These are phyloP conservation scores for Hemerocallis citrina DNA, from an alignment of 106 monocot genomes.

Conservation along the genomic window DNA sequence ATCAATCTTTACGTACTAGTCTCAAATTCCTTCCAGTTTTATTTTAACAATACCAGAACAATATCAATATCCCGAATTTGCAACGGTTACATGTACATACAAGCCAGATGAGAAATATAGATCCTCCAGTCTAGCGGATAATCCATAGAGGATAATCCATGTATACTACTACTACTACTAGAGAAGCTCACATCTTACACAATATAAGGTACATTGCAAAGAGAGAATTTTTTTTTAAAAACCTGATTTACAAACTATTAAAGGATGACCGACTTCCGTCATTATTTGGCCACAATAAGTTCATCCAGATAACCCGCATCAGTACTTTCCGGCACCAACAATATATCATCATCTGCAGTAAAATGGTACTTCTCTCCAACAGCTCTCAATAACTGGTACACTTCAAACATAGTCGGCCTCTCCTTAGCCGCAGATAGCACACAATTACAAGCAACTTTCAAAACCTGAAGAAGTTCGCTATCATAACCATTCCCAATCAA, in stretches of 20 bases:
- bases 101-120: too few species aligned
- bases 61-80: too few species aligned
- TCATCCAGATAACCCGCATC: conserved; percentile 45
- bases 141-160: too few species aligned
- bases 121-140: background rate
- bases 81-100: too few species aligned
- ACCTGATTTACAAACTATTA: background rate
- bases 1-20: too few species aligned
- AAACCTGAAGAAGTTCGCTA: conserved; percentile 58
- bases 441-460: conserved; percentile 69
- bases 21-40: too few species aligned
- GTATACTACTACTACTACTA: too few species aligned
- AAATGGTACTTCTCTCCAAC: conserved; percentile 75
- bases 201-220: background rate
- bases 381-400: conserved; percentile 72
- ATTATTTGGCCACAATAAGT: conserved; percentile 61
- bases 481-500: conserved; percentile 70
- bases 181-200: conserved; percentile 6
- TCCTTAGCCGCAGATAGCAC: conserved; percentile 58
- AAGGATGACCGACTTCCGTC: background rate
- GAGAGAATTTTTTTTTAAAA: too few species aligned
- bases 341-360: conserved; percentile 35
- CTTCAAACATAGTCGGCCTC: conserved; percentile 89
- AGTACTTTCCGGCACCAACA: conserved; percentile 9
- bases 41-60: too few species aligned